A percentile compares a stretch with the other conserved stretches of the same genome.
These are phyloP conservation scores for Cenchrus purpureus DNA, from an alignment of 176 grass and related monocot genomes.

Conservation along the genomic window DNA sequence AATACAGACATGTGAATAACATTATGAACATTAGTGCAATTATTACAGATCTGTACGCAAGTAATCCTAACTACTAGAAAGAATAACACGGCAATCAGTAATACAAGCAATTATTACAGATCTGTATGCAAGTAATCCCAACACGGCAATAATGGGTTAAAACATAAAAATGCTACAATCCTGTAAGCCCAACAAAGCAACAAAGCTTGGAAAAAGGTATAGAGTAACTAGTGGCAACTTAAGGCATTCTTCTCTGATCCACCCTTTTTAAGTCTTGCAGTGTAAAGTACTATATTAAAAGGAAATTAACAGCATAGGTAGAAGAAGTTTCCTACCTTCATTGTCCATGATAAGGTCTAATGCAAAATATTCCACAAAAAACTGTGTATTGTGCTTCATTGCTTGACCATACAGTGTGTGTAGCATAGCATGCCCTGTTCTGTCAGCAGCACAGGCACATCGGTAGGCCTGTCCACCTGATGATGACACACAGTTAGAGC, in stretches of 20 bases:
- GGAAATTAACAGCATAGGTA: neutral
- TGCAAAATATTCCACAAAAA: slow-evolving; percentile 93
- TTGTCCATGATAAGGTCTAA: slow-evolving; percentile 78
- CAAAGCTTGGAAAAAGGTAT: neutral
- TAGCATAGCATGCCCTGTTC: slow-evolving; percentile 94
- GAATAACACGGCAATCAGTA: neutral
- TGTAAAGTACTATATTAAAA: slow-evolving; percentile 20
- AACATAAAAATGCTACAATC: neutral
- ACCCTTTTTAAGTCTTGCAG: neutral
- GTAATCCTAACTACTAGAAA: neutral
- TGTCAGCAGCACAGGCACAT: slow-evolving; percentile 96
- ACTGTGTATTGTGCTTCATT: slow-evolving; percentile 99
- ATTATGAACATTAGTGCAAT: slow-evolving; percentile 4
- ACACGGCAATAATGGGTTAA: neutral
- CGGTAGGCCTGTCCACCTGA: slow-evolving; percentile 91
- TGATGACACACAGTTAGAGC: slow-evolving; percentile 15
- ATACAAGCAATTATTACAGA: slow-evolving; percentile 27
- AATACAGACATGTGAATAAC: slow-evolving; percentile 13
- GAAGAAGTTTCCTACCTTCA: slow-evolving; percentile 51
- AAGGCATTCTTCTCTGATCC: neutral
- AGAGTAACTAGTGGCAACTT: neutral
- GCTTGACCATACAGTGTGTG: slow-evolving; percentile 95
- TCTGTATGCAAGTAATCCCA: neutral
- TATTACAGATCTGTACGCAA: slow-evolving; percentile 17
- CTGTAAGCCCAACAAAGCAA: neutral